Evolutionary conservation across 192 early-diverging fungal species (phyloP).

Genomic region (Lobosporangium transversale): DNA sequence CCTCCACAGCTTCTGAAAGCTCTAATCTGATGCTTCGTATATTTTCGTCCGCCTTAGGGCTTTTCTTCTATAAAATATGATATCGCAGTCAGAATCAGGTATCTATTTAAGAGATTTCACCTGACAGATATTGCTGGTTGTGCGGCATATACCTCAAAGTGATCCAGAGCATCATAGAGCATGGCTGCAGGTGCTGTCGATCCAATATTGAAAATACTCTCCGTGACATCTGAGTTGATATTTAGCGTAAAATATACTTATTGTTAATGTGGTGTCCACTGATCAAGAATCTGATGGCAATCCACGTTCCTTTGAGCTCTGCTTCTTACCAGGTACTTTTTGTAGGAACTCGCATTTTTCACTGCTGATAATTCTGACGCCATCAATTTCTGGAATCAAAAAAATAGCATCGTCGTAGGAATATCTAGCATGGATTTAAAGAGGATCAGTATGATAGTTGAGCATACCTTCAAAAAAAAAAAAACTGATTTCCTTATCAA

Average conservation of each 20-base stretch:
- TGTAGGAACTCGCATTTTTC: constrained; percentile 88
- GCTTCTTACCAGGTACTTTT: constrained; percentile 86
- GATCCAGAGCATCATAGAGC: constrained; percentile 84
- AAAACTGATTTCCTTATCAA: no score
- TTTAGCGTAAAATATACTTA: no score
- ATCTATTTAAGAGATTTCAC: no score
- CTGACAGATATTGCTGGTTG: no score
- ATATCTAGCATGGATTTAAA: constrained; percentile 44
- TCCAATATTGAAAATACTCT: constrained; percentile 93
- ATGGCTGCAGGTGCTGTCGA: constrained; percentile 94
- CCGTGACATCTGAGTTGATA: constrained; percentile 65
- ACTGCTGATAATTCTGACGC: constrained; percentile 87
- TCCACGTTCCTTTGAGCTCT: no score
- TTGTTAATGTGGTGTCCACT: no score
- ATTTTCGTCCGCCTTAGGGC: constrained; percentile 94
- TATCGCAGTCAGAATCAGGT: no score
- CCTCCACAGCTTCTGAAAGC: constrained; percentile 86
- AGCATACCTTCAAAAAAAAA: no score
- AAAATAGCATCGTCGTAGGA: constrained; percentile 81
- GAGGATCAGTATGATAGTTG: neutral
- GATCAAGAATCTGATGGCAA: no score
- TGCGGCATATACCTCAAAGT: constrained; percentile 59
- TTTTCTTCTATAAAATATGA: constrained; percentile 61
- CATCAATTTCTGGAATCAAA: constrained; percentile 91
- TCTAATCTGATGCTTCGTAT: constrained; percentile 87